Evolutionary conservation across 805 yeast genomes (phyloP), one percentile per base, ranked within the genome.

Genomic region (Metschnikowia anglica): DNA sequence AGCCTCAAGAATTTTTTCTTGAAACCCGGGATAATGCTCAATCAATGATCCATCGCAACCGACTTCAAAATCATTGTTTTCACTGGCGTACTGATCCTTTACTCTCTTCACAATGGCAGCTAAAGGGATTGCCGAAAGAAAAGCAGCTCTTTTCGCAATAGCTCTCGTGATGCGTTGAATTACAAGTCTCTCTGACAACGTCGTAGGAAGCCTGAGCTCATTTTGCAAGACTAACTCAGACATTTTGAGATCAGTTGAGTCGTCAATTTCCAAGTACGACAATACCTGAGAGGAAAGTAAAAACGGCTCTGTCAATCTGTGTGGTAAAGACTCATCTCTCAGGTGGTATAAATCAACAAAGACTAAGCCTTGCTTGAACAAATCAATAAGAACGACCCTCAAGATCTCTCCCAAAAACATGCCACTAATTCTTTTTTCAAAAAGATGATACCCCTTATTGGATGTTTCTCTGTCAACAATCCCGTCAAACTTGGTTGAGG

Each of bases 41-140:
- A 91, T 84, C 42, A 91, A 93, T 2, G 96, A 83, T 27, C 99
- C 99, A 64, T 91, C 98, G 47, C 90, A 90, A 46, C 97, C 98
- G 52, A 93, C 79, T 62, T 91, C 98, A 38, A 91, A 88, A 57
- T 83, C 87, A 47, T 77, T 80, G 31, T 54, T 56, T 34, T 65
- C 70, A 41, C 63, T 57, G n/a, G 53, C 35, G 55, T 84, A 86
- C 34, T 70, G 69, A 41, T 75, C 79, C 34, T 77, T 75, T 39
- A 89, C 77, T 12, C 91, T 84, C 39, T 72, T 74, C 1, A 90
- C 83, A 43, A 91, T 77, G 2, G 93, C 97, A 24, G 96, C 91
- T 44, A 91, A 73, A 44, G 97, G 96, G 35, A 89, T 84, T 15
- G 96, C 90, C 3, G 96, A 79, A 45, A 91, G 74, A 52, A 80